Conservation (phyloP, 768 basidiomycete genomes). For the Podaxis sp. region DNA sequence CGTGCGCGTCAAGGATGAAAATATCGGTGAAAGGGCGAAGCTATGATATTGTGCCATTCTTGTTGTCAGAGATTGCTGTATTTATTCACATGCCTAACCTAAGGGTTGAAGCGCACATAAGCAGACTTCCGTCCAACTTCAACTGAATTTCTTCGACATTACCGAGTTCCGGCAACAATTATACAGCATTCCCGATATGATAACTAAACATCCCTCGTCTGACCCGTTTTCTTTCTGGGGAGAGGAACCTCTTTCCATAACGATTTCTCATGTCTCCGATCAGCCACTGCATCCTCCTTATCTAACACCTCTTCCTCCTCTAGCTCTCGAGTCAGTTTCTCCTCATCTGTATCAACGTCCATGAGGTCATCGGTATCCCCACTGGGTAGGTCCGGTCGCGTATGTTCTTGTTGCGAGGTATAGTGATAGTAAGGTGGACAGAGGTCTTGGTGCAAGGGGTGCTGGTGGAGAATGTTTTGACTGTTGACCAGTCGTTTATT, state of each 20-base stretch:
- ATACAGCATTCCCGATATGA: neutral
- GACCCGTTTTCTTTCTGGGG: neutral
- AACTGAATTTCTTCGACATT: too few relatives aligned
- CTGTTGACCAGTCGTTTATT: constrained; percentile 7
- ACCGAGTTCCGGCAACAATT: neutral
- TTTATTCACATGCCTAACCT: neutral
- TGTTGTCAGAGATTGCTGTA: neutral
- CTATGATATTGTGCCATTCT: constrained; percentile 28
- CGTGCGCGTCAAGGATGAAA: constrained; percentile 59
- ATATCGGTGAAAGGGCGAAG: constrained; percentile 35
- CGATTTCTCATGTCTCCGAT: constrained; percentile 35
- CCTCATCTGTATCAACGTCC: constrained; percentile 25
- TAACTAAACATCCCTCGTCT: neutral
- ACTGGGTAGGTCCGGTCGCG: too few relatives aligned
- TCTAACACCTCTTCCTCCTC: constrained; percentile 44
- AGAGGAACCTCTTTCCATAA: constrained; percentile 34
- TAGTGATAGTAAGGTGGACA: constrained; percentile 13
- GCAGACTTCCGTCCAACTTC: too few relatives aligned
- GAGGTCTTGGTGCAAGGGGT: constrained; percentile 8
- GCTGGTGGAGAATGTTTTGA: constrained; percentile 3
- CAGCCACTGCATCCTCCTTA: constrained; percentile 30
- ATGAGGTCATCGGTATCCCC: constrained; percentile 17
- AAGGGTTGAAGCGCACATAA: too few relatives aligned
- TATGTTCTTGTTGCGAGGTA: neutral
- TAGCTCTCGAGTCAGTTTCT: constrained; percentile 34